Conservation (phyloP, 257 asterid species). For the Petunia secreta region DNA sequence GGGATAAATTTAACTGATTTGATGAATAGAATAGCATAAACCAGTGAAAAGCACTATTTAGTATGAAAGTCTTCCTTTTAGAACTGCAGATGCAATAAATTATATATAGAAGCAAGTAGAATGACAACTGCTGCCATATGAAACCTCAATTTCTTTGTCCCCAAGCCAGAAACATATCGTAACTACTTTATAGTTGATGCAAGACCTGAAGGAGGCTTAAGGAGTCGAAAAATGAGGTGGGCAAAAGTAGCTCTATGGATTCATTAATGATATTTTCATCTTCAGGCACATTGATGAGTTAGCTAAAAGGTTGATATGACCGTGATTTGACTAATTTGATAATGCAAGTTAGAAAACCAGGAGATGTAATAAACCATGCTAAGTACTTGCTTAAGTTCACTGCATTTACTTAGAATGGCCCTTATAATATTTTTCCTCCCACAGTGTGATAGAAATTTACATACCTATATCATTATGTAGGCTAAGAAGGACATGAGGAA, state of each 20-base stretch:
- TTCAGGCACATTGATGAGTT: conserved; percentile 17
- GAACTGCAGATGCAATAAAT: background rate
- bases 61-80: background rate
- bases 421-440: background rate
- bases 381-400: background rate
- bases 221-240: background rate
- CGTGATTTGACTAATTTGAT: conserved; percentile 2
- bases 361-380: conserved; percentile 14
- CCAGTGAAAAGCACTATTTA: background rate
- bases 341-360: conserved; percentile 3
- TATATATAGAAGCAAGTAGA: background rate
- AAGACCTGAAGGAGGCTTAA: background rate
- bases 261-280: conserved; percentile 11
- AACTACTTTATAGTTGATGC: background rate
- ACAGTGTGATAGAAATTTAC: conserved; percentile 1
- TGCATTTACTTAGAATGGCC: background rate
- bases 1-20: conserved; percentile 29
- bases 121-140: background rate
- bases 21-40: conserved; percentile 4
- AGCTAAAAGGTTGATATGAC: background rate
- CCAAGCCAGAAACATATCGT: background rate
- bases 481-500: conserved; percentile 31
- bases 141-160: background rate
- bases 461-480: background rate
- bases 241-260: background rate